These are phyloP conservation scores for Scutellaria baicalensis DNA, from an alignment of 257 asterid species.

Conservation along the genomic window DNA sequence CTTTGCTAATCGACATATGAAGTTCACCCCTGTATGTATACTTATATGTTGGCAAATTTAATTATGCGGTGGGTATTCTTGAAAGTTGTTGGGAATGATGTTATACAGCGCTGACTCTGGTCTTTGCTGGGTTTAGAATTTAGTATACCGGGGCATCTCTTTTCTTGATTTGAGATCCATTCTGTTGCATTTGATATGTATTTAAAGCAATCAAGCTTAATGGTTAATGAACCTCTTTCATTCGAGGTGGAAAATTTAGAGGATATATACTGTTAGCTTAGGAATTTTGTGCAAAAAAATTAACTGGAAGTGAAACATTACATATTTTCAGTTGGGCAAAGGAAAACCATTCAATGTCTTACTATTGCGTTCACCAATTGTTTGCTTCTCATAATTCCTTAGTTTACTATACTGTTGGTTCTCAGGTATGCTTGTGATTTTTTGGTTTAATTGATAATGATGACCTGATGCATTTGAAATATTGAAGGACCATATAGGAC, in stretches of 20 bases:
- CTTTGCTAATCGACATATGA: background rate
- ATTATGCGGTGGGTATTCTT: background rate
- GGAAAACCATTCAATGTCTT: background rate
- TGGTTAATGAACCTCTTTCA: background rate
- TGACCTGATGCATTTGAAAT: no score
- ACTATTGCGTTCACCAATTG: no score
- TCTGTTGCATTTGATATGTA: background rate
- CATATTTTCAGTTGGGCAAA: background rate
- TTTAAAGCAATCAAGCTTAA: background rate
- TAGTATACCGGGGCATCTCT: background rate
- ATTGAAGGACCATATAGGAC: no score
- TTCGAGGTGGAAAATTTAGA: background rate
- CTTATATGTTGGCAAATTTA: background rate
- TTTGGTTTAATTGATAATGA: no score
- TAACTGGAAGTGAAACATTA: background rate
- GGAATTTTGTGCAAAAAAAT: background rate
- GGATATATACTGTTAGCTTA: background rate
- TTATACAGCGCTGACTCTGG: background rate
- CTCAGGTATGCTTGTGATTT: no score
- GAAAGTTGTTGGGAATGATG: background rate
- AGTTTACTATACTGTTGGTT: no score
- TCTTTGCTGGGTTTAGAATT: background rate
- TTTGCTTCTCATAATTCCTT: no score
- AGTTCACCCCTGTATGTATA: background rate
- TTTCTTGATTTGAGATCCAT: background rate